Base-by-base conservation (phyloP, 78 protist species). In the Polysphondylium violaceum region DNA sequence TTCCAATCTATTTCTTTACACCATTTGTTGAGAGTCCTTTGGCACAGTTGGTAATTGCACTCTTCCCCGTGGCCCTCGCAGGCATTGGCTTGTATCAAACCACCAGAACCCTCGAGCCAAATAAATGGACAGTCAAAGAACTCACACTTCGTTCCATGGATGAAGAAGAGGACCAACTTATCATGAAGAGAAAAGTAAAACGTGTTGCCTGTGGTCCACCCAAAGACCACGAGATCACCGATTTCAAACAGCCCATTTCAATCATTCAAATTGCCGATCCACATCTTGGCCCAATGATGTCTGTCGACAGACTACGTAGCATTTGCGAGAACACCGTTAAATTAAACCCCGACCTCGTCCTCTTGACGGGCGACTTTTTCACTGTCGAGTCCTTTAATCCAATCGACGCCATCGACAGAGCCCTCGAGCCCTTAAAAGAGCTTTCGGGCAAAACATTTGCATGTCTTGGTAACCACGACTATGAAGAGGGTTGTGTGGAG, bases 251-350 rank as follows among this genome's bases (percentile, higher is more conserved):
- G 38, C 93, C 93, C 29, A 74, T 93, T 7, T 78, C 86, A 5
- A 94, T 93, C 61, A 33, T 93, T 27, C 95, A 93, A 31, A 93
- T 93, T 0, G 68, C 95, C 3, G 95, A 93, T 58, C 95, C 95
- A 36, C 95, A 93, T 58, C 2, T 93, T 14, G 95, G 95, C 12
- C 95, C 88, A 50, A 93, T 93, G 40, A 93, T 93, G 93, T 93
- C 95, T 25, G 23, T 77, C 11, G 88, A 74, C 17, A 68, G 95
- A 67, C 25, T 93, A 19, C 47, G 74, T 21, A 74, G 51, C 41
- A 78, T 93, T 21, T 89, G 95, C 19, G 95, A 93, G 21, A 61
- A 51, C 53, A 75, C 95, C 1, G 94, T 94, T 33, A 73, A 71
- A 89, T 27, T 75, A 27, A 73, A 93, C 23, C 95, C 94, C 11